Evolutionary conservation across 2,329 filamentous ascomycete genomes (phyloP).

Genomic region (Lecanicillium sp.): DNA sequence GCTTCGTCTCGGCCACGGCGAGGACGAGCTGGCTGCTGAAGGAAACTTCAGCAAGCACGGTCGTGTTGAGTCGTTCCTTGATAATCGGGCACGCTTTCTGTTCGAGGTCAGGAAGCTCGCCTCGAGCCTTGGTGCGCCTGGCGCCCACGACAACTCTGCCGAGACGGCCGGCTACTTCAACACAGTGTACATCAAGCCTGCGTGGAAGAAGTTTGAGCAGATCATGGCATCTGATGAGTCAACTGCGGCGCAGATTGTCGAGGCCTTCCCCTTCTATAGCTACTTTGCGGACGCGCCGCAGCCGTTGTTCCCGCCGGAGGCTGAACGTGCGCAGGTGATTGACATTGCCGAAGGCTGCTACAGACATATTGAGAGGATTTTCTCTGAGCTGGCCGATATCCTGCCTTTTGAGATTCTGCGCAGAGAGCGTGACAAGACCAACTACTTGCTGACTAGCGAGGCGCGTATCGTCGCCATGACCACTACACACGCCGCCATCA

Average conservation of each 20-base stretch:
- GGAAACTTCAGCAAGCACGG: constrained; percentile 90
- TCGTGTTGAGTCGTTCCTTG: constrained; percentile 88
- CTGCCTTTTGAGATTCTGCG: constrained; percentile 91
- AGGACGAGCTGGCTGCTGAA: constrained; percentile 85
- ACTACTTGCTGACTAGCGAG: constrained; percentile 91
- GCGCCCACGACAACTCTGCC: constrained; percentile 91
- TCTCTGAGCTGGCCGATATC: constrained; percentile 86
- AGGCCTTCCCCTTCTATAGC: constrained; percentile 76
- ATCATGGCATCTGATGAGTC: constrained; percentile 48
- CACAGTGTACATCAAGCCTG: constrained; percentile 79
- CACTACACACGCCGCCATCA: constrained; percentile 94
- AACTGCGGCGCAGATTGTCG: constrained; percentile 56
- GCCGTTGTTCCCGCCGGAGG: constrained; percentile 67
- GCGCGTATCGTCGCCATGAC: constrained; percentile 99
- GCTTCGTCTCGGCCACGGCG: constrained; percentile 85
- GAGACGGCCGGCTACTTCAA: constrained; percentile 98
- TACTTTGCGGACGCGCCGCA: constrained; percentile 88
- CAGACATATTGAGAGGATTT: constrained; percentile 81
- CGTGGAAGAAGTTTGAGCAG: constrained; percentile 77
- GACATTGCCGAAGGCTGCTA: constrained; percentile 82
- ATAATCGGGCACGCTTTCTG: constrained; percentile 74
- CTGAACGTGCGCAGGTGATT: constrained; percentile 59
- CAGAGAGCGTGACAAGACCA: constrained; percentile 84
- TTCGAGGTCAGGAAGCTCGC: constrained; percentile 82
- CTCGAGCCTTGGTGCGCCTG: constrained; percentile 75